Percentiles rank a stretch among this genome's conserved stretches.
Conservation (phyloP, 176 grass and related monocot genomes). For the Eleusine coracana region DNA sequence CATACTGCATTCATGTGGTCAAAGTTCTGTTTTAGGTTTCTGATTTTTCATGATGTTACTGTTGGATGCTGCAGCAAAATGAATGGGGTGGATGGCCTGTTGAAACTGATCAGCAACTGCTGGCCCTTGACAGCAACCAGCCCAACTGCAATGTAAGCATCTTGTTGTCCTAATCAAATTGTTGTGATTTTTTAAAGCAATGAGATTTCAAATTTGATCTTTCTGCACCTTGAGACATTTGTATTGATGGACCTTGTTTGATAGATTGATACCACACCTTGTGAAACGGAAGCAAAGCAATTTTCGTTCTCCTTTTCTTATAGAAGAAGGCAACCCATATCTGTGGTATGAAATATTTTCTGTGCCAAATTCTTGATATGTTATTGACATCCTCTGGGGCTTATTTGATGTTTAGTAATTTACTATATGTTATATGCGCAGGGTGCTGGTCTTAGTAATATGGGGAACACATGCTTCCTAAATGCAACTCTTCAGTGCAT, state of each 20-base stretch:
- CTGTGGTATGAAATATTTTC: slow-evolving; percentile 51
- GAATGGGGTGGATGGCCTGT: not conserved
- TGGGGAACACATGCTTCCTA: slow-evolving; percentile 94
- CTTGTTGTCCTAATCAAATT: slow-evolving; percentile 11
- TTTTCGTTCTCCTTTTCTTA: slow-evolving; percentile 20
- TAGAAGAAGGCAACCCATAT: slow-evolving; percentile 32
- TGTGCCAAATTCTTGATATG: not conserved
- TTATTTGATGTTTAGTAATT: not conserved
- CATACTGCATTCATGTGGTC: not conserved
- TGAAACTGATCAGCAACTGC: slow-evolving; percentile 32
- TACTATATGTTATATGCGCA: slow-evolving; percentile 24
- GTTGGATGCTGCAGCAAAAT: slow-evolving; percentile 30
- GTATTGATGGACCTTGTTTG: slow-evolving; percentile 19
- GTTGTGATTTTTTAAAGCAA: not conserved
- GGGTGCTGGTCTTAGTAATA: slow-evolving; percentile 85
- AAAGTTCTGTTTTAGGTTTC: not conserved
- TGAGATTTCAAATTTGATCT: not conserved
- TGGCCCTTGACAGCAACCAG: slow-evolving; percentile 3
- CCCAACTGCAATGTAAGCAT: slow-evolving; percentile 39
- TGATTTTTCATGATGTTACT: slow-evolving; percentile 20
- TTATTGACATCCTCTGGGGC: not conserved
- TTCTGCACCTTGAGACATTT: not conserved
- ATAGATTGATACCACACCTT: slow-evolving; percentile 35
- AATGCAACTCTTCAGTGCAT: slow-evolving; percentile 92
- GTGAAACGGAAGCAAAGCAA: slow-evolving; percentile 28